Evolutionary conservation across 306 rosid genomes (phyloP), one percentile per base, ranked within the genome.

Genomic region (Fragaria iinumae): DNA sequence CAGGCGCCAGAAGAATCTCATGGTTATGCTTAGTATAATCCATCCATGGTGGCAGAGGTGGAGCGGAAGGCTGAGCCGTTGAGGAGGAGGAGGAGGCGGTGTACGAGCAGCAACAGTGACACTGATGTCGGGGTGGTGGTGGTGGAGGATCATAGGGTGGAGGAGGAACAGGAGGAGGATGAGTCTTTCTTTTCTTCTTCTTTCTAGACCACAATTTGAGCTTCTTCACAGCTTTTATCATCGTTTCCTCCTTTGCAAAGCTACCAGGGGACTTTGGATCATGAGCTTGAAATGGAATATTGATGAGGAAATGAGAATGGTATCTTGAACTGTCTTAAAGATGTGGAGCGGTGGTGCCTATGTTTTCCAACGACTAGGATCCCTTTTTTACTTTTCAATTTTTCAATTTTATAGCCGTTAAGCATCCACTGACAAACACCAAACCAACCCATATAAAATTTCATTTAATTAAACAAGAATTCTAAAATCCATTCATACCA

Each of bases 21-120:
- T 79, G 76, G 49, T 17, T 76, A 43, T 57, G 73, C 5, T 84
- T 82, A 1, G 81, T 27, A 67, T 29, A 64, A 17, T 84, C 83
- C 67, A 85, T 77, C 91, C 96, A 87, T n/a, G 91, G 77, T 8
- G 93, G 91, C 79, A 91, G 77, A 21, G 93, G 93, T 5, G 96
- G 96, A 66, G 93, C 96, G 8, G 96, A 87, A 45, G 93, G 93
- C 69, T 81, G 86, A 57, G 79, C 60, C 48, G 66, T 50, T 44
- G 73, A 18, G 72, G 77, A 5, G 41, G 41, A 25, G 21, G 79
- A n/a, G 49, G 79, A 12, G 49, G 72, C 32, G 9, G 66, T 56
- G 73, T 32, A 71, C 20, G 79, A 63, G 79, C 67, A 80, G 73
- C 81, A 80, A 59, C 47, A 73, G 72, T 77, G 80, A 53, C 63